Percentiles rank a stretch among this genome's conserved stretches.
These are phyloP conservation scores for Neonectria sp. DNA, from an alignment of 2,329 filamentous ascomycete species.

Conservation along the genomic window DNA sequence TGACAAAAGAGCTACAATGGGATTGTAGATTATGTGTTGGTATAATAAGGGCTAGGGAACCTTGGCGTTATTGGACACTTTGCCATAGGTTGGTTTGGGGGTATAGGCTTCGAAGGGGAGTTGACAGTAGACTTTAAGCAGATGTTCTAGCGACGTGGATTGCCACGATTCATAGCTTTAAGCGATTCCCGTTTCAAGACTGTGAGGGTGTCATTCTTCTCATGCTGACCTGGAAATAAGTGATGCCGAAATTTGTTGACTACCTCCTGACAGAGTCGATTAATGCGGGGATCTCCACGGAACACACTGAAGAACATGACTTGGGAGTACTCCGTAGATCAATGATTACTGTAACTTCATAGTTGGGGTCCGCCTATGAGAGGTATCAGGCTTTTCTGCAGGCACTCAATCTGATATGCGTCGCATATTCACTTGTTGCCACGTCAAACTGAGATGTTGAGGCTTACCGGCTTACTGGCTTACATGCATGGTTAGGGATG, in stretches of 20 bases:
- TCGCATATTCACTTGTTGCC: background rate
- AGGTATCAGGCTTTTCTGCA: background rate
- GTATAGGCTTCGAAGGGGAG: background rate
- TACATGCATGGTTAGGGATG: too few relatives aligned
- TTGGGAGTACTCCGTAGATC: background rate
- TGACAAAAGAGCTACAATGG: conserved; percentile 1
- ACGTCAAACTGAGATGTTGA: background rate
- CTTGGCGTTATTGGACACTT: conserved; percentile 22
- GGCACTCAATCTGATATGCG: background rate
- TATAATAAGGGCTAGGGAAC: background rate
- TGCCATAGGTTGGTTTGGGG: conserved; percentile 6
- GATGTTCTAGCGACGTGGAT: background rate
- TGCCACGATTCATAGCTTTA: background rate
- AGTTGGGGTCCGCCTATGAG: background rate
- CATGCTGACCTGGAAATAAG: background rate
- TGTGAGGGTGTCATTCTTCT: background rate
- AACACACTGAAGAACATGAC: background rate
- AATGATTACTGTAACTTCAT: background rate
- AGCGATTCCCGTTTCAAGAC: background rate
- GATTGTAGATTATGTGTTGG: conserved; percentile 2
- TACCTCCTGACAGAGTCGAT: background rate
- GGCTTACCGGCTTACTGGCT: background rate
- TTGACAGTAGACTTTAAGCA: background rate
- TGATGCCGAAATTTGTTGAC: background rate
- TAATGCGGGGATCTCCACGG: background rate